These are phyloP conservation scores for Pinus tabuliformis DNA, from an alignment of 75 land plant genomes.

Conservation along the genomic window DNA sequence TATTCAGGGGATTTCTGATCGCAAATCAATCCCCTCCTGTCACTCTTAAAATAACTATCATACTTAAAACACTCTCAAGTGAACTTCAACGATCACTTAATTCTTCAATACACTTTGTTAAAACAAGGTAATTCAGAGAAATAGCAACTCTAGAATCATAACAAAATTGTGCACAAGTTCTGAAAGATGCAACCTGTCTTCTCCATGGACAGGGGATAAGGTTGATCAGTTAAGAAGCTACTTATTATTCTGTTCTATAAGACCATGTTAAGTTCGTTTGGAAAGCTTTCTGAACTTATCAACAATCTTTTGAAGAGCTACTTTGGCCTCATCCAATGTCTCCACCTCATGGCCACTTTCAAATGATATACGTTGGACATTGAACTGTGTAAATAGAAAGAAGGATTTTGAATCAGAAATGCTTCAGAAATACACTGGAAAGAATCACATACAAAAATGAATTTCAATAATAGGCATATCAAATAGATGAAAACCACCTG, in stretches of 20 bases:
- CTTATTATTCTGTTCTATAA: not conserved
- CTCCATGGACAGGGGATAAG: too few relatives aligned
- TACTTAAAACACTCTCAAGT: too few relatives aligned
- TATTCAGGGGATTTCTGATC: too few relatives aligned
- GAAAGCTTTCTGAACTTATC: slow-evolving; percentile 14
- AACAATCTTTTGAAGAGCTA: slow-evolving; percentile 55
- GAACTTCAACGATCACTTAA: too few relatives aligned
- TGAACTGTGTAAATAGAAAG: slow-evolving; percentile 59
- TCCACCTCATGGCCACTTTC: slow-evolving; percentile 66
- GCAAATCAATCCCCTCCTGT: too few relatives aligned
- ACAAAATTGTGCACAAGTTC: too few relatives aligned
- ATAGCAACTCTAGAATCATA: too few relatives aligned
- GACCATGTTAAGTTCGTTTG: not conserved
- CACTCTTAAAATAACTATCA: too few relatives aligned
- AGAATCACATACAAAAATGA: not conserved
- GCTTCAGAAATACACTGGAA: not conserved
- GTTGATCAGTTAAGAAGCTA: too few relatives aligned
- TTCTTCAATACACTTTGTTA: too few relatives aligned
- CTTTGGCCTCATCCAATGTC: slow-evolving; percentile 88
- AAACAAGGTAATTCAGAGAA: too few relatives aligned
- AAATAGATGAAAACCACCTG: slow-evolving; percentile 45
- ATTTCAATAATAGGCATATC: not conserved
- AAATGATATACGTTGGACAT: slow-evolving; percentile 83
- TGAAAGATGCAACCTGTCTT: too few relatives aligned
- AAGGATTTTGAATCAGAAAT: not conserved